Percentiles rank a stretch among this genome's conserved stretches.
These are phyloP conservation scores for Setaria viridis DNA, from an alignment of 202 grass and related monocot genomes.

Conservation along the genomic window DNA sequence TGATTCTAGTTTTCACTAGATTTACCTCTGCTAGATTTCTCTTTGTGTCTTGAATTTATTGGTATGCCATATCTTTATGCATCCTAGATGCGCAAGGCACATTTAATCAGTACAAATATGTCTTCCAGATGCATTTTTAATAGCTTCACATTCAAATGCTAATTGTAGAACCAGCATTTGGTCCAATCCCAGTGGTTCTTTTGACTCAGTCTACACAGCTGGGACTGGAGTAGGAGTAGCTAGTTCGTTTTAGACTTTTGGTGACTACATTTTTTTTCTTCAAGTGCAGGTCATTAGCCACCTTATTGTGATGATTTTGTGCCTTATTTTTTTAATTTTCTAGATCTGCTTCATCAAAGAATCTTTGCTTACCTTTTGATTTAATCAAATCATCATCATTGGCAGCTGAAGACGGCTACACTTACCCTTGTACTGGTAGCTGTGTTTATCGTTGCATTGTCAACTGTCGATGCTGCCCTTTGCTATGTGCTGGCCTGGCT, in stretches of 20 bases:
- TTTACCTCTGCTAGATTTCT: neutral
- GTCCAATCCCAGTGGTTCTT: neutral
- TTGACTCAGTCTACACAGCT: neutral
- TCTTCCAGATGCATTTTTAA: constrained; percentile 11
- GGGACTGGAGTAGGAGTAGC: neutral
- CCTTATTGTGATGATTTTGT: constrained; percentile 33
- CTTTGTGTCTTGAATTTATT: constrained; percentile 3
- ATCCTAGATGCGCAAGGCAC: neutral
- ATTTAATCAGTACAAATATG: neutral
- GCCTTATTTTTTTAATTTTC: neutral
- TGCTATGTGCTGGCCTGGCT: constrained; percentile 81
- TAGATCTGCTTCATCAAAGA: neutral
- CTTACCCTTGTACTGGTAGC: constrained; percentile 83
- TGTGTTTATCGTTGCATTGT: constrained; percentile 82
- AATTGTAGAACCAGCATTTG: neutral
- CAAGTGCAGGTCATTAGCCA: neutral
- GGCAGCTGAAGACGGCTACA: constrained; percentile 76
- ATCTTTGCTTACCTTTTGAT: constrained; percentile 16
- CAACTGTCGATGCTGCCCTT: constrained; percentile 81
- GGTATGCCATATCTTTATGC: neutral
- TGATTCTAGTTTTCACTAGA: neutral
- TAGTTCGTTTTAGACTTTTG: neutral
- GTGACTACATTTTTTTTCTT: neutral
- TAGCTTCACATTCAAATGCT: neutral
- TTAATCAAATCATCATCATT: constrained; percentile 36